Percentiles rank a stretch among this genome's conserved stretches.
Evolutionary conservation across 2,329 filamentous ascomycete genomes (phyloP).

Genomic region (Colletotrichum somersetense): DNA sequence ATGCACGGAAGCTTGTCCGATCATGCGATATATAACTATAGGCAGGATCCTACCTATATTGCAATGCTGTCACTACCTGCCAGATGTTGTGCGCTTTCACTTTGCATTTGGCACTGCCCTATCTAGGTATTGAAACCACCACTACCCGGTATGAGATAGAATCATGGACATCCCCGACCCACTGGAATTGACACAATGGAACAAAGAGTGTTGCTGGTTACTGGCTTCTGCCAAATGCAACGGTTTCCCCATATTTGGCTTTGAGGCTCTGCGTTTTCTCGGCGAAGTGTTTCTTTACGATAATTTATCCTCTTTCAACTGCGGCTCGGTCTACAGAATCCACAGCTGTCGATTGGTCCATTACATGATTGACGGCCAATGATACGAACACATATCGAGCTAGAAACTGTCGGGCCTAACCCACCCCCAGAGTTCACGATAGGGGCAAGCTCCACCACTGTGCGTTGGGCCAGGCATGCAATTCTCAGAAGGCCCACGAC

Average conservation of each 20-base stretch:
- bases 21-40: background rate
- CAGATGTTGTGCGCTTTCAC: background rate
- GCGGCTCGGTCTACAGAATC: background rate
- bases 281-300: background rate
- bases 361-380: background rate
- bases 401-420: background rate
- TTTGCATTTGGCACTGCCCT: background rate
- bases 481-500: constrained; percentile 33
- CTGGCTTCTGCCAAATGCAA: background rate
- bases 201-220: background rate
- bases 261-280: background rate
- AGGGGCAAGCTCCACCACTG: constrained; percentile 22
- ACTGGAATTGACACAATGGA: background rate
- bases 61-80: too few relatives aligned
- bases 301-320: too few relatives aligned
- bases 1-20: background rate
- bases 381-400: background rate
- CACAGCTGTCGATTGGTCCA: background rate
- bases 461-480: constrained; percentile 35
- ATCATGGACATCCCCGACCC: background rate
- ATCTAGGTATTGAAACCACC: background rate
- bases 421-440: constrained; percentile 20
- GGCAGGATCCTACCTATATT: too few relatives aligned
- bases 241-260: constrained; percentile 6
- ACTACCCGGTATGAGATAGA: background rate